A percentile compares a stretch with the other conserved stretches of the same genome.
Evolutionary conservation across 768 basidiomycete genomes (phyloP).

Genomic region (Serendipita sp.): DNA sequence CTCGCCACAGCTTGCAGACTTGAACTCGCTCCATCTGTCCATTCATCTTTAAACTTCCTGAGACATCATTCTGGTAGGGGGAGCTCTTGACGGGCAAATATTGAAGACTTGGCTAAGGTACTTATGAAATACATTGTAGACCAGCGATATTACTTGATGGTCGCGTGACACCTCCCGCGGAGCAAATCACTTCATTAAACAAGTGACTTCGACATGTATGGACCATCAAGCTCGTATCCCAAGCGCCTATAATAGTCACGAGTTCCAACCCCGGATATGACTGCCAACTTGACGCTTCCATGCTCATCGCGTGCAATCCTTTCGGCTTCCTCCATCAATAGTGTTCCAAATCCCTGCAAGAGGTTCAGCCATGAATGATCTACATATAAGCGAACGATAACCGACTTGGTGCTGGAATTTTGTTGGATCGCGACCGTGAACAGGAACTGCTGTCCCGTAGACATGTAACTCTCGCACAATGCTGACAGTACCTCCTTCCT

Average conservation of each 20-base stretch:
- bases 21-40: too few relatives aligned
- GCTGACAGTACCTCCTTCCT: constrained; percentile 64
- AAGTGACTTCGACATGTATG: constrained; percentile 89
- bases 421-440: constrained; percentile 92
- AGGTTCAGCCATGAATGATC: constrained; percentile 11
- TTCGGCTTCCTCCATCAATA: constrained; percentile 98
- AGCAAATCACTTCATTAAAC: constrained; percentile 17
- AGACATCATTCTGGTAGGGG: too few relatives aligned
- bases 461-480: constrained; percentile 95
- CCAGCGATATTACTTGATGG: too few relatives aligned
- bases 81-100: too few relatives aligned
- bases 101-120: too few relatives aligned
- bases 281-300: constrained; percentile 87
- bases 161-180: too few relatives aligned
- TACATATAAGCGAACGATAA: not conserved
- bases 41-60: too few relatives aligned
- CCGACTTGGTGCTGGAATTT: constrained; percentile 88
- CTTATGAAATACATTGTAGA: too few relatives aligned
- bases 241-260: constrained; percentile 91
- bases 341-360: constrained; percentile 77
- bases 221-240: constrained; percentile 88
- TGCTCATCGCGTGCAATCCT: constrained; percentile 95
- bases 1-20: too few relatives aligned
- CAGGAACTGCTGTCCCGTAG: constrained; percentile 94
- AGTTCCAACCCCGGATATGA: constrained; percentile 95